These are phyloP conservation scores for Coprinopsis sp. DNA, from an alignment of 768 basidiomycete species.

Conservation along the genomic window DNA sequence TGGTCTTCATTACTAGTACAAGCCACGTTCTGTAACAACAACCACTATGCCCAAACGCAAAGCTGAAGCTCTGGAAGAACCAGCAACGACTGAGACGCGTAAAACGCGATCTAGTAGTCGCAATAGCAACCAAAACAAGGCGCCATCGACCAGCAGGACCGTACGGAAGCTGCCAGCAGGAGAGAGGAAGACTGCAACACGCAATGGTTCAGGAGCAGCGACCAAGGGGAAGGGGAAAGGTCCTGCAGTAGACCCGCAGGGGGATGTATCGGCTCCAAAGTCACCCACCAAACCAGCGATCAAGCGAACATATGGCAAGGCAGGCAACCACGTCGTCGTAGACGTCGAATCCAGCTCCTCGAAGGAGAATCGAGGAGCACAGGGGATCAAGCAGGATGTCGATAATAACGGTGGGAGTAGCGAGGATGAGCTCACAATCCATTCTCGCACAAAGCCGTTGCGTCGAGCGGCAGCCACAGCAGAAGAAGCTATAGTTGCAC, in stretches of 20 bases:
- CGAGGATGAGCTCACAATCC: not conserved
- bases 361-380: not conserved
- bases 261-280: not conserved
- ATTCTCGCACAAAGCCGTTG: not conserved
- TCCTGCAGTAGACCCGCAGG: no score
- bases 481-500: not conserved
- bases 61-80: not conserved
- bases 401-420: not conserved
- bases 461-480: not conserved
- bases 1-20: no score
- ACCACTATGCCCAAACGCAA: constrained; percentile 1
- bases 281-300: not conserved
- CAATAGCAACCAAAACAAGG: not conserved
- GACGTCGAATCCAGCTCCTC: not conserved
- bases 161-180: not conserved
- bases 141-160: not conserved
- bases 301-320: constrained; percentile 1
- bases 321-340: not conserved
- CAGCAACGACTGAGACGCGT: not conserved
- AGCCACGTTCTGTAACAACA: not conserved
- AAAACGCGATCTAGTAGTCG: not conserved
- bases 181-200: not conserved
- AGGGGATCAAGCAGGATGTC: not conserved
- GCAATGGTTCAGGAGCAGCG: no score
- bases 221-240: not conserved